phyloP scores from a whole-genome alignment of 2,329 filamentous ascomycete genomes.

The Coniella lustricola region DNA sequence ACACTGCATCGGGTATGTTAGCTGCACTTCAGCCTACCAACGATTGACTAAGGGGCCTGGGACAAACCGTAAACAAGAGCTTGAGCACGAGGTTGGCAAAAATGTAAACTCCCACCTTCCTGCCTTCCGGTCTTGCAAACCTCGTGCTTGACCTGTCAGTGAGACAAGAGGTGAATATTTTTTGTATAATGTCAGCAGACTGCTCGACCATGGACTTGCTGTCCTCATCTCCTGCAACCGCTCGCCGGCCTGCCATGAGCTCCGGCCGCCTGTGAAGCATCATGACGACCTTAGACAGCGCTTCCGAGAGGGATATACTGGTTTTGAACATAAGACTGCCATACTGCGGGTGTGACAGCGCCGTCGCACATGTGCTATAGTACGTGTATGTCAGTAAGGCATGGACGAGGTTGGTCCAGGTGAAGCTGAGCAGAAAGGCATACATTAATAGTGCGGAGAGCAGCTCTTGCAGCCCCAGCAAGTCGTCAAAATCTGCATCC shows the following conservation, averaged over 20 bases:
- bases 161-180: slow-evolving; percentile 84
- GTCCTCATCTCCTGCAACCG: slow-evolving; percentile 56
- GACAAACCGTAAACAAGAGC: slow-evolving; percentile 69
- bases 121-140: slow-evolving; percentile 67
- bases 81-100: slow-evolving; percentile 88
- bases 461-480: slow-evolving; percentile 67
- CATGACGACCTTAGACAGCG: slow-evolving; percentile 77
- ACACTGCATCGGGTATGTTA: slow-evolving; percentile 42
- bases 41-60: not conserved
- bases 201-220: slow-evolving; percentile 77
- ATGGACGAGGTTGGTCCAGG: not conserved
- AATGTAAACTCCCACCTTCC: slow-evolving; percentile 81
- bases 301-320: slow-evolving; percentile 72
- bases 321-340: slow-evolving; percentile 78
- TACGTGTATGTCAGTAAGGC: slow-evolving; percentile 1
- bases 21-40: slow-evolving; percentile 2
- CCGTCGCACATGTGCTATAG: slow-evolving; percentile 69
- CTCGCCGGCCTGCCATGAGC: slow-evolving; percentile 57
- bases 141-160: slow-evolving; percentile 68
- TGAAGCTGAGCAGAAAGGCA: slow-evolving; percentile 26
- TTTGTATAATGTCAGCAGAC: slow-evolving; percentile 81
- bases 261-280: slow-evolving; percentile 75
- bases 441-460: slow-evolving; percentile 71
- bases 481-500: slow-evolving; percentile 69
- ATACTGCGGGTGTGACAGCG: slow-evolving; percentile 70